Conservation (phyloP, 495 filamentous ascomycete species). For the Gamarada debralockiae region DNA sequence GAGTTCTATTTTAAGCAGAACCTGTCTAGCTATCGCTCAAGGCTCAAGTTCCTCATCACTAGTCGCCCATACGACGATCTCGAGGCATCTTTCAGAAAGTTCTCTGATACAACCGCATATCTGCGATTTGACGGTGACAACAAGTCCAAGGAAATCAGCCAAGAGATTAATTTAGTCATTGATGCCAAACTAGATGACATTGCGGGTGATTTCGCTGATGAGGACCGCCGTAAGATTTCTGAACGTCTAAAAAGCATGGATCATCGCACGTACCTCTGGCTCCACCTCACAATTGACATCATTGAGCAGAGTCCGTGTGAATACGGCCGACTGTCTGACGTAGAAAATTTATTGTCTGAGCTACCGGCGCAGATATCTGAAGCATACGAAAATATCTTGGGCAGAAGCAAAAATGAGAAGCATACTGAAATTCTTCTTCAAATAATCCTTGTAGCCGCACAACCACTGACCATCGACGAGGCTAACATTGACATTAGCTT, state of each 20-base stretch:
- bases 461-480: slow-evolving; percentile 11
- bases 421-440: slow-evolving; percentile 2
- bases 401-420: not conserved
- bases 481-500: slow-evolving; percentile 15
- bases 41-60: slow-evolving; percentile 33
- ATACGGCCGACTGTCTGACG: no score
- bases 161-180: slow-evolving; percentile 38
- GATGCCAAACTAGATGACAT: slow-evolving; percentile 25
- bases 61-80: slow-evolving; percentile 34
- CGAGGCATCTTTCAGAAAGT: slow-evolving; percentile 20
- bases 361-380: slow-evolving; percentile 29
- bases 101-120: slow-evolving; percentile 12
- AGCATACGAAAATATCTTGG: slow-evolving; percentile 31
- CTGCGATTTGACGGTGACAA: slow-evolving; percentile 31
- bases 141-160: slow-evolving; percentile 26
- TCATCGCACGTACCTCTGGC: slow-evolving; percentile 48
- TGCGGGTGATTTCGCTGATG: slow-evolving; percentile 7
- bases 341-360: slow-evolving; percentile 21
- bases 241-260: slow-evolving; percentile 31
- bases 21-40: not conserved
- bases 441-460: slow-evolving; percentile 8
- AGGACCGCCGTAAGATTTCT: slow-evolving; percentile 17
- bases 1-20: slow-evolving; percentile 20
- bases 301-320: no score
- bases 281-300: no score